A percentile compares a stretch with the other conserved stretches of the same genome.
phyloP scores from a whole-genome alignment of 2,329 filamentous ascomycete genomes.

The Colletotrichum sojae region DNA sequence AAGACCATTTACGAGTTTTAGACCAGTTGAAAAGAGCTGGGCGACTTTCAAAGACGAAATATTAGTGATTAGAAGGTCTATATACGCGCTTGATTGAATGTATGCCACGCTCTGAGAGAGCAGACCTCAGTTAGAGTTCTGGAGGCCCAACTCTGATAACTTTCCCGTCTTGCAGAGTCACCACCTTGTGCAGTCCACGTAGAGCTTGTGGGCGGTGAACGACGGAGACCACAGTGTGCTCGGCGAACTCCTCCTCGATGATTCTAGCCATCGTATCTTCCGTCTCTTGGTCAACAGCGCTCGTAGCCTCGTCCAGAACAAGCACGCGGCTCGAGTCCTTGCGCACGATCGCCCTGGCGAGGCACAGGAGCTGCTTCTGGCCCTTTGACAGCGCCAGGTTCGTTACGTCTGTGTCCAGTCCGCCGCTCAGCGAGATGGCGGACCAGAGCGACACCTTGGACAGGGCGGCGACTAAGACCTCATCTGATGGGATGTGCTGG shows the following conservation, averaged over 20 bases:
- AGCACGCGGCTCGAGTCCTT: constrained; percentile 60
- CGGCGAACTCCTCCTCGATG: constrained; percentile 42
- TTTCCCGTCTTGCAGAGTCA: constrained; percentile 28
- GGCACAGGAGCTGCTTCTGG: constrained; percentile 44
- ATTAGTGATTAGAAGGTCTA: no score
- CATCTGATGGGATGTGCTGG: constrained; percentile 32
- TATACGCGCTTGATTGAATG: no score
- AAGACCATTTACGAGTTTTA: no score
- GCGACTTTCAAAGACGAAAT: no score
- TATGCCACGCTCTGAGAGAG: no score
- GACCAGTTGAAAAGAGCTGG: no score
- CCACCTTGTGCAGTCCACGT: constrained; percentile 8
- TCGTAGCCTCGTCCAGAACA: constrained; percentile 79
- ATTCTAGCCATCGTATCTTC: constrained; percentile 40
- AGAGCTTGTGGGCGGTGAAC: constrained; percentile 45
- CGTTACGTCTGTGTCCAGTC: constrained; percentile 41
- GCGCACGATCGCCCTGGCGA: constrained; percentile 43
- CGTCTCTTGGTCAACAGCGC: constrained; percentile 63
- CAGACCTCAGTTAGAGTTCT: not conserved
- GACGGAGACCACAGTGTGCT: constrained; percentile 46
- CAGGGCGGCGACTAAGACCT: constrained; percentile 37
- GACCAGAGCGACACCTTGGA: constrained; percentile 42
- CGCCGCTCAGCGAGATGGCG: constrained; percentile 22
- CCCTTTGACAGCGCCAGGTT: constrained; percentile 42
- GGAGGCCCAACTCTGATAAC: not conserved